Base-by-base conservation (phyloP, 805 yeast genomes). In the Grigorovia humatica region DNA sequence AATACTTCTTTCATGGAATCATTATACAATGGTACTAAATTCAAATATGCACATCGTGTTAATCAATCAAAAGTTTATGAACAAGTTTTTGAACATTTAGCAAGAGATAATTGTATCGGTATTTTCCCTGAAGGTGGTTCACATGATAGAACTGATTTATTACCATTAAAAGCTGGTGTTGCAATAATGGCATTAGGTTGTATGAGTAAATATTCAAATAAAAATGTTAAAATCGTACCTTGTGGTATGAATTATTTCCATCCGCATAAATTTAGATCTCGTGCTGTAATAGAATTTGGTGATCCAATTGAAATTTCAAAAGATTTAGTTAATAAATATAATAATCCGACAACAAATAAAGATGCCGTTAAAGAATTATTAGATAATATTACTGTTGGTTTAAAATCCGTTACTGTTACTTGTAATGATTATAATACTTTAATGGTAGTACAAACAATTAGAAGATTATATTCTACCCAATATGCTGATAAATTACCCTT, bases 151-250 rank as follows among this genome's bases (percentile, higher is more conserved):
- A 82, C 97, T 1, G 91, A 88, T 55, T 69, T 91, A 58, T 73
- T 91, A 44, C 98, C 99, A 0, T 74, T 91, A 58, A 91, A 91
- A 64, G 96, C 97, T 0, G 99, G 99, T 48, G 96, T 91, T 27
- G 96, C 97, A 1, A 85, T 91, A 52, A 93, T 91, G 98, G 99
- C 98, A 0, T 74, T 93, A 32, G 99, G 98, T 9, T 93, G 98
- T 9, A 79, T 90, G 81, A 85, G 82, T 23, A 75, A 80, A 54
- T 78, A 86, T 59, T 88, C 93, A 0, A 77, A 78, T 46, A 81
- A 85, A 54, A 82, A 83, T 52, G 91, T 91, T 4, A 82, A 83
- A 59, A 88, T 91, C 58, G 95, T 93, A 13, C 98, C 98, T 4
- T 89, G 96, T 65, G 99, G 99, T 44, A 84, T 93, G 91, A 91